These are phyloP conservation scores for Inga leiocalycina DNA, from an alignment of 306 rosid genomes.

Conservation along the genomic window DNA sequence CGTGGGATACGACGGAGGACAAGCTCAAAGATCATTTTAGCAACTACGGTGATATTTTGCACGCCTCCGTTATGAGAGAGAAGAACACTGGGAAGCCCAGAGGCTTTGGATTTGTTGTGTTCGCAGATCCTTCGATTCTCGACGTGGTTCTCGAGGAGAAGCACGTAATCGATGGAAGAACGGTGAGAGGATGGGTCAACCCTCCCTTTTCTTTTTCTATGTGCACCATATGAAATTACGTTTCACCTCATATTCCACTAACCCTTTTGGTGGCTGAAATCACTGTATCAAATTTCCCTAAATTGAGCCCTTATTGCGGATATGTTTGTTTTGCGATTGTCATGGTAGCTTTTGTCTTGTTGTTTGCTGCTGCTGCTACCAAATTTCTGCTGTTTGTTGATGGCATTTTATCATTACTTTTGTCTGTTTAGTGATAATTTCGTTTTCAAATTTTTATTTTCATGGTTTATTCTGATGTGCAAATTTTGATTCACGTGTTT, in stretches of 20 bases:
- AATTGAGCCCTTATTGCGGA: neutral
- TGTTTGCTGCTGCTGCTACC: constrained; percentile 5
- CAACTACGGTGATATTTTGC: constrained; percentile 65
- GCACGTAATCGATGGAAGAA: constrained; percentile 70
- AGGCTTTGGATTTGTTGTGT: constrained; percentile 78
- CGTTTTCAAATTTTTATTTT: neutral
- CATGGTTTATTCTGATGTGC: constrained; percentile 2
- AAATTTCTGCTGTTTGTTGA: neutral
- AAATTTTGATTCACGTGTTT: neutral
- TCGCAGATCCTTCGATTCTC: constrained; percentile 67
- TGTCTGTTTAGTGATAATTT: neutral
- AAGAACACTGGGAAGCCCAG: constrained; percentile 66
- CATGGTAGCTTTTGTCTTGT: neutral
- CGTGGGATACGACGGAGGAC: constrained; percentile 80
- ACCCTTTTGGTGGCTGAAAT: neutral
- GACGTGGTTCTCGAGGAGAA: constrained; percentile 78
- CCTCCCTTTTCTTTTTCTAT: neutral
- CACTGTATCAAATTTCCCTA: neutral
- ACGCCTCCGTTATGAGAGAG: constrained; percentile 72
- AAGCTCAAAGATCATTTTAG: constrained; percentile 65
- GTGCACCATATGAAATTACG: neutral
- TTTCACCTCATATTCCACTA: neutral
- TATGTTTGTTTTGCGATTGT: neutral
- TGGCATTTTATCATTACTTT: neutral
- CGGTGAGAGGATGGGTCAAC: constrained; percentile 41